Base-by-base conservation (phyloP, 768 basidiomycete genomes). In the Paxillus involutus region DNA sequence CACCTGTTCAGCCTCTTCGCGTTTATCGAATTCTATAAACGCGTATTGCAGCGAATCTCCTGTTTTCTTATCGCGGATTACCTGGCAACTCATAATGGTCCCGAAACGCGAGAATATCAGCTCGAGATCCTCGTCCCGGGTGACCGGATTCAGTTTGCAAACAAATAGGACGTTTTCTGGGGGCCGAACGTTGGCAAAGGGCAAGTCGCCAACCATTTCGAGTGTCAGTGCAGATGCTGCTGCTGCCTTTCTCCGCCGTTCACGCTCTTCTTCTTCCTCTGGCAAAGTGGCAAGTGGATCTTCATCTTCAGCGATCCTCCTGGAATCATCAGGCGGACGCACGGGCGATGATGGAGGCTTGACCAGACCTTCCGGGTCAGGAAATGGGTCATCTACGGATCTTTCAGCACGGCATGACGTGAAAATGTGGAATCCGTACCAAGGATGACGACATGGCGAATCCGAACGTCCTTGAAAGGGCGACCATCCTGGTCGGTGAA, bases 151-250 rank as follows among this genome's bases (percentile, higher is more conserved):
- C 59, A 98, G 82, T 67, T 98, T 98, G 85, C 97, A 99, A 10
- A 99, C 95, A 71, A 99, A 99, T 12, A 99, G 73, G 26, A 98
- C 94, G 70, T 98, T 98, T 73, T 99, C 97, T 0, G 97, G 97
- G 0, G 97, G 97, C 42, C 94, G 84, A 42, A 99, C 94, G 64
- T 96, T 94, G 24, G 97, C 97, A 67, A 99, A 98, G 1, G 97
- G 97, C 49, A 98, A 76, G 72, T 99, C 97, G 32, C 97, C 97
- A 52, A 99, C 96, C 97, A 99, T 99, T 72, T 99, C 97, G 47
- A 99, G 82, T 4, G 97, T 98, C 37, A 99, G 76, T 0, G 97
- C 97, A 43, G 94, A 94, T 0, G 96, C 94, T 1, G 84, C 84
- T 0, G 97, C 96, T 0, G 94, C 94, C 49, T 89, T 88, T 72